Evolutionary conservation across 805 yeast species (phyloP).

Genomic region (Metschnikowia arizonensis): DNA sequence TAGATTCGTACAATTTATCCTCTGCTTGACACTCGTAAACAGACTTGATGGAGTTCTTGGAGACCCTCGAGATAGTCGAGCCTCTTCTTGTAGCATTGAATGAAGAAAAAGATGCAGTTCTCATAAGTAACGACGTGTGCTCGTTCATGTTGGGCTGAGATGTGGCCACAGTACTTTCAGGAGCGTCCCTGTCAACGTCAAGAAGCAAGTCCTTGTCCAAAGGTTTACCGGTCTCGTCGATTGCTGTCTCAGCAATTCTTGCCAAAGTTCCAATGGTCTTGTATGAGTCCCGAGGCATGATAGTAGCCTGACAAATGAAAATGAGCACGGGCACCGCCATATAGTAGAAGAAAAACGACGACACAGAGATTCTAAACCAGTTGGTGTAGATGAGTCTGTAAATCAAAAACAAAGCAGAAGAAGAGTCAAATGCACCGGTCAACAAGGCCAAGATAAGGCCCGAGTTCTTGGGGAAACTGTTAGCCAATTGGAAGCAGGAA

Average conservation of each 20-base stretch:
- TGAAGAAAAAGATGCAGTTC: slow-evolving; percentile 27
- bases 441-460: slow-evolving; percentile 77
- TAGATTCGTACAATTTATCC: slow-evolving; percentile 43
- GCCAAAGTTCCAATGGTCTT: slow-evolving; percentile 66
- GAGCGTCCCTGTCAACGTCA: slow-evolving; percentile 35
- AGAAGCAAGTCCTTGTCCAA: slow-evolving; percentile 43
- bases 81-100: slow-evolving; percentile 24
- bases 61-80: slow-evolving; percentile 34
- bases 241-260: slow-evolving; percentile 66
- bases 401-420: slow-evolving; percentile 78
- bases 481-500: slow-evolving; percentile 84
- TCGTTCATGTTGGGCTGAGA: slow-evolving; percentile 38
- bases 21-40: slow-evolving; percentile 67
- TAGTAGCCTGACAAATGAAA: slow-evolving; percentile 60
- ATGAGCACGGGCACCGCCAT: slow-evolving; percentile 77
- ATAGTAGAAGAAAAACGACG: slow-evolving; percentile 62
- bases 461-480: slow-evolving; percentile 75
- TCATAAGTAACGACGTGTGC: slow-evolving; percentile 37
- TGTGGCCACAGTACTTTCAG: slow-evolving; percentile 22
- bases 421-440: slow-evolving; percentile 93
- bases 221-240: slow-evolving; percentile 65
- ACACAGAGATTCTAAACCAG: slow-evolving; percentile 39
- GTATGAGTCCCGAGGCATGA: slow-evolving; percentile 80
- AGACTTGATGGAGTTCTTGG: slow-evolving; percentile 48
- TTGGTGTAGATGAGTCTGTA: slow-evolving; percentile 64